These are phyloP conservation scores for Neurospora sp. DNA, from an alignment of 495 filamentous ascomycete species.

Conservation along the genomic window DNA sequence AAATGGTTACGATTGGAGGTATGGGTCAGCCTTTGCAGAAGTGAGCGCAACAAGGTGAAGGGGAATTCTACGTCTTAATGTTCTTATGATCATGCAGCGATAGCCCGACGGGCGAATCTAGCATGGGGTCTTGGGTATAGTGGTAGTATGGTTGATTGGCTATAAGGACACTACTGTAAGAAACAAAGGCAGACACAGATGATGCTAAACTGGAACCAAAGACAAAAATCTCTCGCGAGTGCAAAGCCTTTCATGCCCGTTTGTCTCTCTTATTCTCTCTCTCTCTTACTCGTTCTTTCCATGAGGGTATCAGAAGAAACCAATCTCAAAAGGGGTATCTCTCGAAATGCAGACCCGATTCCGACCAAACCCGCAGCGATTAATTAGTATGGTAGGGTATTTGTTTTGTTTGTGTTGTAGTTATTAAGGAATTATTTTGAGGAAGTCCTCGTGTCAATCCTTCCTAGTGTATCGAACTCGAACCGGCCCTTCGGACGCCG, in stretches of 20 bases:
- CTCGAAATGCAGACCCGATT: slow-evolving; percentile 47
- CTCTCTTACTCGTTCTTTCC: background rate
- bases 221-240: background rate
- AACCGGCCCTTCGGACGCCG: slow-evolving; percentile 1
- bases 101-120: background rate
- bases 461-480: slow-evolving; percentile 11
- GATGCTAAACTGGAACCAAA: background rate
- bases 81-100: background rate
- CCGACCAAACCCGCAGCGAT: slow-evolving; percentile 34
- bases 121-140: background rate
- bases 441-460: slow-evolving; percentile 5
- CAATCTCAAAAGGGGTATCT: slow-evolving; percentile 41
- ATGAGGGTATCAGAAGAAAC: slow-evolving; percentile 36
- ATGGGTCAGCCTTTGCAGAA: slow-evolving; percentile 51
- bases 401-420: slow-evolving; percentile 13
- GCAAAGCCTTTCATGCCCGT: background rate
- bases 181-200: background rate
- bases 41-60: background rate
- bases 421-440: slow-evolving; percentile 17
- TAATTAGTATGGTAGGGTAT: slow-evolving; percentile 22
- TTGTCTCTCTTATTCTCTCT: background rate
- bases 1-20: slow-evolving; percentile 79
- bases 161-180: background rate
- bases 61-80: background rate
- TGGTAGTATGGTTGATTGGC: background rate